Percentiles rank a stretch among this genome's conserved stretches.
Evolutionary conservation across 1,139 yeast genomes (phyloP).

Genomic region (Pichia sp.): DNA sequence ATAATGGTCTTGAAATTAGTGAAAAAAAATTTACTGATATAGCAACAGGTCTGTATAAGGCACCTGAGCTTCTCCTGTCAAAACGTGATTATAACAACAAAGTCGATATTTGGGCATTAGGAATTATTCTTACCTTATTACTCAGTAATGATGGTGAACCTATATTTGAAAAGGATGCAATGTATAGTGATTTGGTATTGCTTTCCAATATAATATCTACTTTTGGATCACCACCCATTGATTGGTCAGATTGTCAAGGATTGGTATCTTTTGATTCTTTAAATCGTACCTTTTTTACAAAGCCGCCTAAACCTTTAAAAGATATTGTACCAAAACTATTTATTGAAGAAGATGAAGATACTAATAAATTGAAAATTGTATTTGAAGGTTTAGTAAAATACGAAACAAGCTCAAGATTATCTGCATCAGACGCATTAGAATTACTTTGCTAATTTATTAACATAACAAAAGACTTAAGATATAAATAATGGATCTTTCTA

Average conservation of each 20-base stretch:
- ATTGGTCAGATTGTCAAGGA: slow-evolving; percentile 43
- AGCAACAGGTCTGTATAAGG: slow-evolving; percentile 69
- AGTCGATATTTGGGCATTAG: slow-evolving; percentile 80
- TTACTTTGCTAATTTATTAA: slow-evolving; percentile 5
- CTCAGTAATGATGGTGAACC: slow-evolving; percentile 43
- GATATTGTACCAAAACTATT: slow-evolving; percentile 32
- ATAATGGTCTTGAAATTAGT: slow-evolving; percentile 40
- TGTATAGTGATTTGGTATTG: slow-evolving; percentile 57
- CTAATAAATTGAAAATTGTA: slow-evolving; percentile 19
- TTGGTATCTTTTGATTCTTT: slow-evolving; percentile 36
- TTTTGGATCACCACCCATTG: slow-evolving; percentile 63
- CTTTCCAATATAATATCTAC: slow-evolving; percentile 53
- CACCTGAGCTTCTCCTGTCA: slow-evolving; percentile 80
- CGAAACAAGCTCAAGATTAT: slow-evolving; percentile 33
- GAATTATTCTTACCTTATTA: slow-evolving; percentile 59
- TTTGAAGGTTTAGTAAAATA: slow-evolving; percentile 35
- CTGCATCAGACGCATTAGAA: slow-evolving; percentile 26
- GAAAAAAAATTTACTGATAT: slow-evolving; percentile 59
- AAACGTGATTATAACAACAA: slow-evolving; percentile 51
- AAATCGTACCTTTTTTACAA: slow-evolving; percentile 31
- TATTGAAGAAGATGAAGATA: slow-evolving; percentile 12
- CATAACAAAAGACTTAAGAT: background rate
- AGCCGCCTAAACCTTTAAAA: slow-evolving; percentile 29
- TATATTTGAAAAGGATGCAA: slow-evolving; percentile 36
- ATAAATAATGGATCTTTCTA: too few relatives aligned